phyloP scores from a whole-genome alignment of 2,329 filamentous ascomycete genomes.

The Didymella keratinophila region DNA sequence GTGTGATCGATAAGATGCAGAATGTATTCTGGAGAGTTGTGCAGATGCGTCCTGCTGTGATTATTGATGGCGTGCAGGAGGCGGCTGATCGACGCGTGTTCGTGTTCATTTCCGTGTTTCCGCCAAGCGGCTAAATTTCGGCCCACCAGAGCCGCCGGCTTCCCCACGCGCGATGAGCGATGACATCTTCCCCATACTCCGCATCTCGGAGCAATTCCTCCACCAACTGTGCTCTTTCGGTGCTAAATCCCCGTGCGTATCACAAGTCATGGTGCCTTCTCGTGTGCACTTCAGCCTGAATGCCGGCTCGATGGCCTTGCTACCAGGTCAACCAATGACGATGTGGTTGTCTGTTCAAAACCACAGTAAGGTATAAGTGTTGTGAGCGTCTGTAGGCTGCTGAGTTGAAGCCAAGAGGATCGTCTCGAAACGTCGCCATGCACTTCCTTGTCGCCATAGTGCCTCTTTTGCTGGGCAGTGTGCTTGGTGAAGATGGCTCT shows the following conservation, averaged over 20 bases:
- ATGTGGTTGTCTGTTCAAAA: background rate
- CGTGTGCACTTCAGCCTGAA: conserved; percentile 3
- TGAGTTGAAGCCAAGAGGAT: background rate
- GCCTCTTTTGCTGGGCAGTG: background rate
- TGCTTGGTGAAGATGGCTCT: conserved; percentile 65
- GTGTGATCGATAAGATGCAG: too few relatives aligned
- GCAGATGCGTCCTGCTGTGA: background rate
- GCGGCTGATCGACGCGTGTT: background rate
- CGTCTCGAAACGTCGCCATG: conserved; percentile 10
- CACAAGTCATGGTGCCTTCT: background rate
- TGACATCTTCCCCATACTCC: conserved; percentile 1
- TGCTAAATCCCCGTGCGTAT: background rate
- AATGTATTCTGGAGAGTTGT: background rate
- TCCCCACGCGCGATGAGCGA: background rate
- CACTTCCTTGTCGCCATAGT: conserved; percentile 14
- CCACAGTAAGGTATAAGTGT: background rate
- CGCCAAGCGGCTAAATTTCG: conserved; percentile 1
- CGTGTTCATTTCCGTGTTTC: background rate
- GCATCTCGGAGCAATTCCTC: conserved; percentile 5
- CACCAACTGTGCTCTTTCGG: background rate
- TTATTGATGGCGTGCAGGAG: too few relatives aligned
- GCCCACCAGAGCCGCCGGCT: background rate
- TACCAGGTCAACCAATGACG: background rate
- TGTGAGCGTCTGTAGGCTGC: background rate
- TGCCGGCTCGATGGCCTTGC: background rate